Percentiles rank a stretch among this genome's conserved stretches.
phyloP scores from a whole-genome alignment of 345 rosid genomes.

The Arabidopsis suecica region DNA sequence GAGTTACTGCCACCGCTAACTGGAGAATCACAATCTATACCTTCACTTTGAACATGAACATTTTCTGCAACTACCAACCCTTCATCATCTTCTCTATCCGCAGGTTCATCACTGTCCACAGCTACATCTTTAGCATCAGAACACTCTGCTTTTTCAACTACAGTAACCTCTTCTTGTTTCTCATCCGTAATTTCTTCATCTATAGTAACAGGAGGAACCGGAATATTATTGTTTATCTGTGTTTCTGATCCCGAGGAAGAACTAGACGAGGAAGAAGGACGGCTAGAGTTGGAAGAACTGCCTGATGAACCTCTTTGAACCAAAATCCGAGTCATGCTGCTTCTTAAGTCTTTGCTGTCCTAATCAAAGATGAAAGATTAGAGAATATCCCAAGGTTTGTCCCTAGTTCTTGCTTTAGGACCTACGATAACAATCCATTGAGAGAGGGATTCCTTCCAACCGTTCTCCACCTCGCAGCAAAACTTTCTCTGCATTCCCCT shows the following conservation, averaged over 20 bases:
- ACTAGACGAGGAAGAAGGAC: slow-evolving; percentile 65
- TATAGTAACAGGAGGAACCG: slow-evolving; percentile 48
- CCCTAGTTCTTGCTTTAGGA: slow-evolving; percentile 90
- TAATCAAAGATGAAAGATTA: slow-evolving; percentile 46
- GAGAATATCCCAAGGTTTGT: slow-evolving; percentile 62
- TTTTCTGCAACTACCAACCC: slow-evolving; percentile 54
- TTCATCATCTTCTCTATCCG: slow-evolving; percentile 47
- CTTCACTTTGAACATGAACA: slow-evolving; percentile 56
- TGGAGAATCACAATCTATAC: slow-evolving; percentile 51
- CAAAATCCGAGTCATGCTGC: slow-evolving; percentile 85
- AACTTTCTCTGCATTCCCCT: slow-evolving; percentile 99
- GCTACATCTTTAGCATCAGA: slow-evolving; percentile 58
- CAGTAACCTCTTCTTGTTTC: slow-evolving; percentile 57
- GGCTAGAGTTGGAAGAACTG: slow-evolving; percentile 78
- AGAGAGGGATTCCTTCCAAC: slow-evolving; percentile 89
- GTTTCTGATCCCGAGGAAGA: slow-evolving; percentile 65
- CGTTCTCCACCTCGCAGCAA: slow-evolving; percentile 68
- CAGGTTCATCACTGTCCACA: slow-evolving; percentile 50
- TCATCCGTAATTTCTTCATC: slow-evolving; percentile 75
- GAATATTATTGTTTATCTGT: slow-evolving; percentile 50
- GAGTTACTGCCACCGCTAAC: slow-evolving; percentile 51
- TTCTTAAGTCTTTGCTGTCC: slow-evolving; percentile 13
- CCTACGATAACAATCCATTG: slow-evolving; percentile 75
- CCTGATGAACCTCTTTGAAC: slow-evolving; percentile 87
- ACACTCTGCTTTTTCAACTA: slow-evolving; percentile 59